Base-by-base conservation (phyloP, 1,139 yeast species). In the Wickerhamomyces sp. region DNA sequence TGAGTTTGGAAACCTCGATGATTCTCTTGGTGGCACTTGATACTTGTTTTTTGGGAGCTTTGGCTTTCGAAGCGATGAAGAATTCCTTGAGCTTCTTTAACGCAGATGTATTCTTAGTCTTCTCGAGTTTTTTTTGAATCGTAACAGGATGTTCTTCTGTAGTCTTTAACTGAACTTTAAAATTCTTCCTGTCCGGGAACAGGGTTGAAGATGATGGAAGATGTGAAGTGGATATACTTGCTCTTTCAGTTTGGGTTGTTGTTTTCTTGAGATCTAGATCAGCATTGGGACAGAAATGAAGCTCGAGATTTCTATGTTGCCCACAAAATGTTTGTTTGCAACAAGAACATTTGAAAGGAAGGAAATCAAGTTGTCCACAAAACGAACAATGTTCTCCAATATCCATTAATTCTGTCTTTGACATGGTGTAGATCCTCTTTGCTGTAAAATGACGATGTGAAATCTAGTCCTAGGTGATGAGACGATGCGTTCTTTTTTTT, bases 311-410 rank as follows among this genome's bases (percentile, higher is more conserved):
- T 36, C 87, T 57, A 54, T 82, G 91, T 21, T 68, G 64, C 2
- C 72, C 61, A 53, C 93, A 83, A 47, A 65, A 81, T 3, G 70
- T 64, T n/a, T 58, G 54, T 13, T 68, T 58, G n/a, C n/a, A n/a
- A 52, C 91, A 82, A 26, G 69, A 70, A 55, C 93, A 83, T 26
- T 62, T 64, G 55, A 76, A 81, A 2, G 93, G 89, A 23, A 83
- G 60, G 49, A 82, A 82, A 51, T 83, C 93, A 6, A 80, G 56
- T 47, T 71, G 75, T 33, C 74, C 65, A 55, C 93, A 83, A 35
- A 68, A 67, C 21, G 63, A 54, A 52, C 93, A 83, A 51, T 80
- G 82, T 42, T 73, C 64, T 4, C 91, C 91, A 7, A 82, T 76
- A 47, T 82, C 80, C 61, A 82, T 66, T 54, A 82, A 59, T 14